Base-by-base conservation (phyloP, 495 filamentous ascomycete genomes). In the Aspergillus nidulans region DNA sequence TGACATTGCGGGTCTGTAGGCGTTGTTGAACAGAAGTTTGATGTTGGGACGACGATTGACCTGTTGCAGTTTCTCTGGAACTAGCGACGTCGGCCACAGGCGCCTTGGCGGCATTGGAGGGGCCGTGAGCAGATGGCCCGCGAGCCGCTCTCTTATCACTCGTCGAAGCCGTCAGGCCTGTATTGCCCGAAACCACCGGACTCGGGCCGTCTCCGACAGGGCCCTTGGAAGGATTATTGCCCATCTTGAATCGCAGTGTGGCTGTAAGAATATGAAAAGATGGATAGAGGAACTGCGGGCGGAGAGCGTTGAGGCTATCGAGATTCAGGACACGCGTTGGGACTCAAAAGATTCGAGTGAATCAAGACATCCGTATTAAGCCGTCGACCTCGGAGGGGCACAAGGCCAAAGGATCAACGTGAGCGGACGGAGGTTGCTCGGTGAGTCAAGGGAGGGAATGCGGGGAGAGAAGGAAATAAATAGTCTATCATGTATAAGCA, bases 181-280 rank as follows among this genome's bases (percentile, higher is more conserved):
- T 63, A 55, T 53, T 46, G 52, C 51, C 58, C 56, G 62, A 55
- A 48, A 28, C 61, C 30, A 66, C 55, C 53, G 67, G 67, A 52
- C 54, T 61, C 55, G 67, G 67, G 52, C 54, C 62, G 42, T 74
- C 72, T 60, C 67, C 69, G 60, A 62, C 57, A 42, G 70, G 68
- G 62, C 72, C 67, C 63, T 77, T 77, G 50, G 75, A 77, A 65
- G 75, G 75, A 64, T 71, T 77, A 65, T 77, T 77, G 56, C 75
- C 75, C 75, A 77, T 77, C 54, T 65, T 64, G 66, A 28, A 47
- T 26, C 41, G 26, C 52, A 47, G 49, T 42, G 32, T 24, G 25
- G 26, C 39, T 19, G 26, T 19, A 56, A 10, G 23, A 40, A 23
- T n/a, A 3, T 28, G n/a, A 20, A 50, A 21, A 49, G 34, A 30